phyloP scores from a whole-genome alignment of 768 basidiomycete species.

The Serendipita sp. region DNA sequence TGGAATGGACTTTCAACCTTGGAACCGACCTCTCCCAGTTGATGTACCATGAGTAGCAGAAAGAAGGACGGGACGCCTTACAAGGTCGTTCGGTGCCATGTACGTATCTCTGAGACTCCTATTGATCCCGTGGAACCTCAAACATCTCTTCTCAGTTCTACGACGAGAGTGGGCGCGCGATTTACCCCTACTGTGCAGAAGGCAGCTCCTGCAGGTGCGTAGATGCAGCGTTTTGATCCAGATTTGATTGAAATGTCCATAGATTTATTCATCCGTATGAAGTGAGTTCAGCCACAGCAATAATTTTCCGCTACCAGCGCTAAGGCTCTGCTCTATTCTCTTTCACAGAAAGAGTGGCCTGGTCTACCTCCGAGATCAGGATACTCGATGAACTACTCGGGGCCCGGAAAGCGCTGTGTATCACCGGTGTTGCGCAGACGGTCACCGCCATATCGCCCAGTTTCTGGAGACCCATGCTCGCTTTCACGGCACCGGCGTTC shows the following conservation, averaged over 20 bases:
- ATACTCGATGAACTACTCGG: background rate
- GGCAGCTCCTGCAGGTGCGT: conserved; percentile 36
- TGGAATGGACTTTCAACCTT: too few relatives aligned
- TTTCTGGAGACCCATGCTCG: background rate
- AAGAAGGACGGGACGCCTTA: background rate
- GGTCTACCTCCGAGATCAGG: conserved; percentile 11
- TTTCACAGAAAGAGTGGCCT: conserved; percentile 13
- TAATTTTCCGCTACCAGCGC: background rate
- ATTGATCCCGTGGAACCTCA: too few relatives aligned
- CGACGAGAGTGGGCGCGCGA: conserved; percentile 27
- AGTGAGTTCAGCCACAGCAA: background rate
- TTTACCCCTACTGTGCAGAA: conserved; percentile 30
- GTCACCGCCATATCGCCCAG: background rate
- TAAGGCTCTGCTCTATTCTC: conserved; percentile 1
- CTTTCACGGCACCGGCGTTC: background rate
- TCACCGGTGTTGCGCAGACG: background rate
- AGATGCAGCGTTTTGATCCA: conserved; percentile 4
- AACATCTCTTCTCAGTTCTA: conserved; percentile 23
- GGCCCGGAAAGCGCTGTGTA: too few relatives aligned
- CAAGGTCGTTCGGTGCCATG: background rate
- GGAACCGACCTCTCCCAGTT: too few relatives aligned
- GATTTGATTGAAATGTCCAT: conserved; percentile 10
- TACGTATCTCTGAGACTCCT: too few relatives aligned
- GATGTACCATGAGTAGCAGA: too few relatives aligned
- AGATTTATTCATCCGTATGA: background rate